Percentiles rank a stretch among this genome's conserved stretches.
Conservation (phyloP, 2,329 filamentous ascomycete genomes). For the Furcasterigmium sp. region DNA sequence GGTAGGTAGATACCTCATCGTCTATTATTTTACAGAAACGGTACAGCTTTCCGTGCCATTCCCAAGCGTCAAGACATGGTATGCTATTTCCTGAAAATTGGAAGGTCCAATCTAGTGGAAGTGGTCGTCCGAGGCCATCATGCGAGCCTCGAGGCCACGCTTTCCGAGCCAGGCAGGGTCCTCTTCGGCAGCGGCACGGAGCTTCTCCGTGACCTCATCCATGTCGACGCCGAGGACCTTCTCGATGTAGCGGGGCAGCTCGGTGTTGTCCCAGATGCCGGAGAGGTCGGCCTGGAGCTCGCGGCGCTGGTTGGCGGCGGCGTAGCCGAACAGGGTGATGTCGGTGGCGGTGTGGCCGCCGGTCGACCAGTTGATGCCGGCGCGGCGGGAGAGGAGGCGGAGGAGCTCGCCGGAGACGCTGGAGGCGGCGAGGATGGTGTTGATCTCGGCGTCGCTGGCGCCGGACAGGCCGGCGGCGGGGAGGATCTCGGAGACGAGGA, state of each 20-base stretch:
- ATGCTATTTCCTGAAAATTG: too few species aligned
- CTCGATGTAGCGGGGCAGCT: conserved; percentile 18
- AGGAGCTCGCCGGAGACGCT: conserved; percentile 21
- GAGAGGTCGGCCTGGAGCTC: conserved; percentile 14
- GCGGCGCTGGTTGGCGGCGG: conserved; percentile 9
- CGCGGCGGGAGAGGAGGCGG: conserved; percentile 16
- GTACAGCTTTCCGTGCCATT: too few species aligned
- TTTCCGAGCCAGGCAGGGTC: conserved; percentile 18
- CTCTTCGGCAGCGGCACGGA: conserved; percentile 10
- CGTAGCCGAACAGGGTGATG: conserved; percentile 28
- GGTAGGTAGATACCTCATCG: too few species aligned
- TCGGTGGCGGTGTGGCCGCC: conserved; percentile 20
- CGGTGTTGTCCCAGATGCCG: conserved; percentile 18
- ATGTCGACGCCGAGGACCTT: conserved; percentile 16
- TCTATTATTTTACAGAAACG: too few species aligned
- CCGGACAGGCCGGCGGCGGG: conserved; percentile 23
- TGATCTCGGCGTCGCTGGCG: conserved; percentile 21
- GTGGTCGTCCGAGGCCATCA: neutral
- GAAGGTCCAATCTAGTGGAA: neutral
- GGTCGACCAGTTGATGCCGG: conserved; percentile 18
- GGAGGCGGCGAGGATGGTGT: conserved; percentile 18
- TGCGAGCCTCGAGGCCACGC: conserved; percentile 7
- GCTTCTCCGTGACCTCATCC: conserved; percentile 12
- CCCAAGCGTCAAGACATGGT: neutral
- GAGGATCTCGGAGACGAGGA: conserved; percentile 20